Evolutionary conservation across 1,284 basidiomycete genomes (phyloP), one percentile per base, ranked within the genome.

Genomic region (Cutaneotrichosporon spelunceum): DNA sequence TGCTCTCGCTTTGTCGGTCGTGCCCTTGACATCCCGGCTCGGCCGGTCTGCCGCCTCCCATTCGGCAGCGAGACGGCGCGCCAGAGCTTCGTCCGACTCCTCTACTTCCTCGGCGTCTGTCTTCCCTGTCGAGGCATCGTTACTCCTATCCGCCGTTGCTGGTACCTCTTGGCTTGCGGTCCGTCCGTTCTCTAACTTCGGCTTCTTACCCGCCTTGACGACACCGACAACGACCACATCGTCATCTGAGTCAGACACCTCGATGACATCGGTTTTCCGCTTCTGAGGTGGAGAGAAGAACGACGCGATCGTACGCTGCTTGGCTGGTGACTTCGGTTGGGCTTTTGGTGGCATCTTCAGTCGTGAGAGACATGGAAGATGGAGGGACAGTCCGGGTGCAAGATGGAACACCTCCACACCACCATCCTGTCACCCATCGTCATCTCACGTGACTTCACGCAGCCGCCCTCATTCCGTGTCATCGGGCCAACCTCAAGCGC

Each of bases 271-370:
- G 44, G 52, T 29, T 13, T 13, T 29, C 2, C 60, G 53, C 60
- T 70, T 72, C 34, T 52, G 53, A 1, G 72, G 72, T 2, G 74
- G 72, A 3, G 70, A 59, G 64, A 77, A 77, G 72, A 77, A 77
- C 10, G 71, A 61, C 16, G 70, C 63, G 59, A 77, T 70, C 4
- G 72, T 72, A 4, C 66, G 34, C 56, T 68, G 66, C 13, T 49
- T 63, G 16, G 54, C 26, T 10, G 67, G 39, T 23, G 68, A 63
- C 4, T 65, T 64, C 5, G 68, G 64, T 2, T 53, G 33, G 19
- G 61, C 61, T 49, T 56, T 64, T n/a, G 56, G 56, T 11, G 34
- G 45, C 61, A 61, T 66, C 29, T 26, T 47, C 1, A 48, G 42
- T 42, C 36, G 39, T 36, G 24, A 21, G 48, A 58, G 36, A 14